Percentiles rank a stretch among this genome's conserved stretches.
Conservation (phyloP, 306 rosid genomes). For the Spatholobus suberectus region DNA sequence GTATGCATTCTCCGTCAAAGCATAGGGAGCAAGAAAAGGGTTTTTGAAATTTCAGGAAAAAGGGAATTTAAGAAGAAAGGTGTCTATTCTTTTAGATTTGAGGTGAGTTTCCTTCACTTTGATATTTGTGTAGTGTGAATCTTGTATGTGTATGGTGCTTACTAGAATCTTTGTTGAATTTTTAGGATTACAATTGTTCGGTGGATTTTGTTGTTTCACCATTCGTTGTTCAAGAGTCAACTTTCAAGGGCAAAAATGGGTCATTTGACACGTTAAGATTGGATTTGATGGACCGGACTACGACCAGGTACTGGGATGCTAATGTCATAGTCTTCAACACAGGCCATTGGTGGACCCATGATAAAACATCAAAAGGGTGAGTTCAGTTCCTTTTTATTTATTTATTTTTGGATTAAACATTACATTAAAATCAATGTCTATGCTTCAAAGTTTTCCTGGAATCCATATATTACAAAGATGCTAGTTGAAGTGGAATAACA, state of each 20-base stretch:
- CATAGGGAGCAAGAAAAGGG: conserved; percentile 57
- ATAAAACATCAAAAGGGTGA: conserved; percentile 86
- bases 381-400: not conserved
- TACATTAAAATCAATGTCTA: not conserved
- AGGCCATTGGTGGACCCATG: conserved; percentile 98
- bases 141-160: not conserved
- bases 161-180: conserved; percentile 27
- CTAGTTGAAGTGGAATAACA: not conserved
- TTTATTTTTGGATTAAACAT: not conserved
- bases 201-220: conserved; percentile 83
- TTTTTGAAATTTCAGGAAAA: conserved; percentile 80
- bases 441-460: not conserved
- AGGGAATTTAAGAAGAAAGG: conserved; percentile 77
- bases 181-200: conserved; percentile 77
- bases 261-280: conserved; percentile 74
- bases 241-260: conserved; percentile 58
- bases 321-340: conserved; percentile 78
- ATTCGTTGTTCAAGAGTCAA: conserved; percentile 75
- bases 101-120: conserved; percentile 56
- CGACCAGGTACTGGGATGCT: conserved; percentile 65
- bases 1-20: conserved; percentile 76
- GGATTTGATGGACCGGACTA: conserved; percentile 80
- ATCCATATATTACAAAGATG: not conserved
- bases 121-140: not conserved
- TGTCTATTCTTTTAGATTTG: conserved; percentile 75